These are phyloP conservation scores for Penicillium daleae DNA, from an alignment of 495 filamentous ascomycete species.

Conservation along the genomic window DNA sequence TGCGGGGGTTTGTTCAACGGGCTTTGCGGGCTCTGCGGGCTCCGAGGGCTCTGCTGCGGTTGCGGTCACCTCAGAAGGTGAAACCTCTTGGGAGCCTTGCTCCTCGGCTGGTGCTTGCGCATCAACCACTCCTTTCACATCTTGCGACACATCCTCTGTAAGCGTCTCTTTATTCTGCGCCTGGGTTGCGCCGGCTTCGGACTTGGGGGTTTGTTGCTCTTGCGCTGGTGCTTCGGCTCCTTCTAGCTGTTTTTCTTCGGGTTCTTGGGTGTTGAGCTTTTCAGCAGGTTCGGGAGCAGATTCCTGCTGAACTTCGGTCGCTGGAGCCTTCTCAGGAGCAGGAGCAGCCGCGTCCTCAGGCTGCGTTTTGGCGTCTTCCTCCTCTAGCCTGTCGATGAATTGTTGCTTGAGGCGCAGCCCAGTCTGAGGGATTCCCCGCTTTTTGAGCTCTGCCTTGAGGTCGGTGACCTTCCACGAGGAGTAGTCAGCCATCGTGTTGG, in stretches of 20 bases:
- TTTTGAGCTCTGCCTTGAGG: constrained; percentile 56
- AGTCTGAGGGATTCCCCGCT: constrained; percentile 54
- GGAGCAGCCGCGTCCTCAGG: constrained; percentile 13
- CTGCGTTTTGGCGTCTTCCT: constrained; percentile 44
- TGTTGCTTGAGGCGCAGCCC: constrained; percentile 55
- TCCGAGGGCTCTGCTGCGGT: constrained; percentile 26
- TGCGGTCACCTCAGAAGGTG: constrained; percentile 1
- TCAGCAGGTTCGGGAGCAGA: constrained; percentile 13
- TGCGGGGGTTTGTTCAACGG: constrained; percentile 33
- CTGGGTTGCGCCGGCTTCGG: neutral
- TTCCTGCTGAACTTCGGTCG: constrained; percentile 19
- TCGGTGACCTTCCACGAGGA: constrained; percentile 58
- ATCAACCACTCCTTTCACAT: neutral
- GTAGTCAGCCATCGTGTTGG: constrained; percentile 51
- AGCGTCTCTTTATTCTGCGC: constrained; percentile 9
- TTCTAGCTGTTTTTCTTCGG: constrained; percentile 24
- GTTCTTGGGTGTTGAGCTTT: constrained; percentile 17
- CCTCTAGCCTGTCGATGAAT: constrained; percentile 50
- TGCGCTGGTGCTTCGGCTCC: constrained; percentile 11
- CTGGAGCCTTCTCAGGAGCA: constrained; percentile 16
- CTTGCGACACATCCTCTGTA: neutral
- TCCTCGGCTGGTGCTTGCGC: neutral
- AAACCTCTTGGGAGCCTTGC: neutral
- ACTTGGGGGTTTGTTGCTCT: constrained; percentile 9
- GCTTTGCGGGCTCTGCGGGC: constrained; percentile 31